Evolutionary conservation across 352 stramenopile genomes (phyloP), one percentile per base, ranked within the genome.

Genomic region (Globisporangium spinosum): DNA sequence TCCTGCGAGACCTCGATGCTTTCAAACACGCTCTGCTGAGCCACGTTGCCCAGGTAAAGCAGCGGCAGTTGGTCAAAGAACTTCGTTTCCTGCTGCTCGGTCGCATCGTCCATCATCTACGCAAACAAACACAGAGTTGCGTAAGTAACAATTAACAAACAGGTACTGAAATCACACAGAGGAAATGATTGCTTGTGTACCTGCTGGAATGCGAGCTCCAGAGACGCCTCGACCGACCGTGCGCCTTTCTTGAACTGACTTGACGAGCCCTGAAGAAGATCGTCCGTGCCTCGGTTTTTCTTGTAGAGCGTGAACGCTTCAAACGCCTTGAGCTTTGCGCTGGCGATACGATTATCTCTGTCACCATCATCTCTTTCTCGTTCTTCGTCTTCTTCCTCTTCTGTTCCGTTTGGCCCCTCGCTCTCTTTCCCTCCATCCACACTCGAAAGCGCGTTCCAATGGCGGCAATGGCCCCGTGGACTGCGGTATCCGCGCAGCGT

Each of bases 31-130:
- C 74, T 57, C 9, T 72, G 75, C 65, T 94, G 73, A 12, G 75
- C 64, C 64, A 80, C 80, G 65, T 82, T 76, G 2, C 77, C 79
- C 12, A 77, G 75, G 63, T 86, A 89, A 9, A 89, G 68, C 27
- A 90, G 70, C 49, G 76, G 76, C n/a, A 82, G 78, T 61, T 76
- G 72, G 60, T 78, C 73, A 53, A 91, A 79, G 65, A 91, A 91
- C 15, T 69, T 68, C 13, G 78, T 68, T 62, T 87, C 79, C 64
- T 86, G 78, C 53, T 85, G 70, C 45, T 81, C 75, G 1, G 64
- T 82, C 5, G 75, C 69, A 15, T 68, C 64, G 12, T 68, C 70
- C 58, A 89, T 79, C 15, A 72, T 59, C 60, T 67, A 47, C 32
- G 17, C 12, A 49, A 38, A 29, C 20, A 27, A 1, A 47, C 45